Base-by-base conservation (phyloP, 1,284 basidiomycete species). In the Moniliophthora roreri region DNA sequence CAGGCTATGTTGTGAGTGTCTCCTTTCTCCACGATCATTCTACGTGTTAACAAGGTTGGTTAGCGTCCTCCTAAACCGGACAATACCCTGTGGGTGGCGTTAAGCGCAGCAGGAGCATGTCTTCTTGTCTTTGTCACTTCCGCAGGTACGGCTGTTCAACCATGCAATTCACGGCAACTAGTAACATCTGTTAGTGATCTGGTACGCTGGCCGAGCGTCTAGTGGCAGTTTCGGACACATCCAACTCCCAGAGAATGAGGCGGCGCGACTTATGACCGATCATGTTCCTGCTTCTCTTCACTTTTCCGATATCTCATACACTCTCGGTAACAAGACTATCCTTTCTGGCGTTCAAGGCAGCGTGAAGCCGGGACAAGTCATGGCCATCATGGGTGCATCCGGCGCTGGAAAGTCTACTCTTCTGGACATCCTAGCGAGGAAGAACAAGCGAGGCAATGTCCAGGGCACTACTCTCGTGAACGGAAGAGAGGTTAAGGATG, bases 401-500 rank as follows among this genome's bases (percentile, higher is more conserved):
- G 96, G 96, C 16, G 95, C 95, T 0, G 96, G 96, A 49, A 99
- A 99, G 70, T 95, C 94, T 1, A 97, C 96, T 0, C 83, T 98
- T 64, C 84, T 99, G 44, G 96, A 99, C 67, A 95, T 99, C 54
- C 84, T 99, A 13, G 96, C 95, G 2, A 79, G 92, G 49, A 94
- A 94, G 68, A 74, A 80, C 60, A 98, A 99, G 75, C 79, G 86
- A 3, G 96, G 96, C 1, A 63, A 63, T 2, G 88, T 95, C 0
- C 69, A 74, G 21, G 95, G 95, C 1, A 80, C 78, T 16, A 89
- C 88, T 39, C 81, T 93, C 21, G 85, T 98, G 52, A 98, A 98
- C 64, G 95, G 95, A 0, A 79, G 91, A 2, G 78, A 81, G 55
- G 88, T 97, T 40, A 75, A 77, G 44, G 80, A 93, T 63, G 72